Conservation (phyloP, 2,329 filamentous ascomycete genomes). For the Sarocladium strictum region DNA sequence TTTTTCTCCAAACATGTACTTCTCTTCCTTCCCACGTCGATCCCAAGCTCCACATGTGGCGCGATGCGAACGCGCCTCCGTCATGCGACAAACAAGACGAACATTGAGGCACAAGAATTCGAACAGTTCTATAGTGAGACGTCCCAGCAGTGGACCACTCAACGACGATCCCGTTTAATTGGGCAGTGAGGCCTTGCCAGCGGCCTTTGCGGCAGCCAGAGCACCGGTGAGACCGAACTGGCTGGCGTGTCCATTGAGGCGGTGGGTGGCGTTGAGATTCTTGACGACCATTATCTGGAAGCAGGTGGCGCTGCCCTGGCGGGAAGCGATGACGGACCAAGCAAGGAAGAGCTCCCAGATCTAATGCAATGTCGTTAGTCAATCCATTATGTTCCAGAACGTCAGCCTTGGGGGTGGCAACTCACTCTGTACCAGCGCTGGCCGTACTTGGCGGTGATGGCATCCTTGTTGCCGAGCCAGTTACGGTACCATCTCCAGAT, state of each 20-base stretch:
- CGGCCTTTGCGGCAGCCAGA: constrained; percentile 24
- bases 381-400: not conserved
- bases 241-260: constrained; percentile 64
- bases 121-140: too few species aligned
- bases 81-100: too few species aligned
- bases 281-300: constrained; percentile 84
- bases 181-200: constrained; percentile 10
- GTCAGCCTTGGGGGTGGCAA: too few species aligned
- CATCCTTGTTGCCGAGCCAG: constrained; percentile 91
- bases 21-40: not conserved
- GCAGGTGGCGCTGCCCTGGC: constrained; percentile 79
- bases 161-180: constrained; percentile 6
- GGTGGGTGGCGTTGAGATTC: constrained; percentile 84
- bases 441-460: constrained; percentile 92
- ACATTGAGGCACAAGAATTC: too few species aligned
- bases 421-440: constrained; percentile 89
- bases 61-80: too few species aligned
- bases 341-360: constrained; percentile 93
- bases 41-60: not conserved
- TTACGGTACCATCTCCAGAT: constrained; percentile 98
- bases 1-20: not conserved
- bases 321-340: constrained; percentile 75
- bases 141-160: too few species aligned
- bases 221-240: constrained; percentile 67
- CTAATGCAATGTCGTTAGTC: constrained; percentile 32